Percentiles rank a stretch among this genome's conserved stretches.
phyloP scores from a whole-genome alignment of 1,284 basidiomycete species.

The Xerocomus minutiporus region DNA sequence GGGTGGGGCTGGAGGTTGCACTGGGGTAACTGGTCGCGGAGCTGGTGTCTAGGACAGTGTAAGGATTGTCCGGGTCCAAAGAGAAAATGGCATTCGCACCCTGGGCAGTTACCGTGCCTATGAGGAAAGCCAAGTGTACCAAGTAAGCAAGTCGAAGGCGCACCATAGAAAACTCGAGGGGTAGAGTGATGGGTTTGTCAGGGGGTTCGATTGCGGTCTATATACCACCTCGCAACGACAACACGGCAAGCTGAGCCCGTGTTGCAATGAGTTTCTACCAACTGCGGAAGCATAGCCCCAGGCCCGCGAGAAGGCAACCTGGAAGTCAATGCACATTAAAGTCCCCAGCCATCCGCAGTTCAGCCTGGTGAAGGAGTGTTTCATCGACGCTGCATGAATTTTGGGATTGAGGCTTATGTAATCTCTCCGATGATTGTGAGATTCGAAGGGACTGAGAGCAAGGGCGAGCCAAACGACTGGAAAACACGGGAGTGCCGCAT shows the following conservation, averaged over 20 bases:
- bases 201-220: background rate
- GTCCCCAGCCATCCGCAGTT: background rate
- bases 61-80: background rate
- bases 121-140: background rate
- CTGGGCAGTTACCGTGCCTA: slow-evolving; percentile 7
- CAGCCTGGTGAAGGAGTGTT: background rate
- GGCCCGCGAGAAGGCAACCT: background rate
- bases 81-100: slow-evolving; percentile 1
- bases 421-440: background rate
- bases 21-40: background rate
- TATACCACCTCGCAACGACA: background rate
- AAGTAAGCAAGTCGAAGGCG: background rate
- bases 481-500: background rate
- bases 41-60: slow-evolving; percentile 5
- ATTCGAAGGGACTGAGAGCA: background rate
- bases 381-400: too few species aligned
- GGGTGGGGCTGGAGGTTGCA: slow-evolving; percentile 9
- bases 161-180: background rate
- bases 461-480: background rate
- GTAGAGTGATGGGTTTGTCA: background rate
- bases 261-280: background rate
- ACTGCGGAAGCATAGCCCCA: background rate
- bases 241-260: background rate
- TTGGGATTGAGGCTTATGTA: background rate
- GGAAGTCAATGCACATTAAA: background rate